phyloP scores from a whole-genome alignment of 805 yeast genomes.

The Starmerella cellae region DNA sequence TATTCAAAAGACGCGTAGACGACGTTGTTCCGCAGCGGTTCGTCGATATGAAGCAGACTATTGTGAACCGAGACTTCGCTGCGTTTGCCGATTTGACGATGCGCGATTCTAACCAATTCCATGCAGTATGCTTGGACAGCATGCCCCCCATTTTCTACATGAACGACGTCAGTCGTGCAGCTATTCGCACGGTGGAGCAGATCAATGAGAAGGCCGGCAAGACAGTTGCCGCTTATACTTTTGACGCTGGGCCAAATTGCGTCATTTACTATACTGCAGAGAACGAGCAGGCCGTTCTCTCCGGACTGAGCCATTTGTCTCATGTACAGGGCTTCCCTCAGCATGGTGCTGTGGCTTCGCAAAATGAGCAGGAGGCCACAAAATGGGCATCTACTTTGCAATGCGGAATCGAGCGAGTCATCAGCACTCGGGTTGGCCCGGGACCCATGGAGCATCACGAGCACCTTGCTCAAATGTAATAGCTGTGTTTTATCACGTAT shows the following conservation, averaged over 20 bases:
- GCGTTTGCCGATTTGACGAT: slow-evolving; percentile 82
- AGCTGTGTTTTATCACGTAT: no score
- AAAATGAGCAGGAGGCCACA: slow-evolving; percentile 1
- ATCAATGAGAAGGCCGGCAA: slow-evolving; percentile 54
- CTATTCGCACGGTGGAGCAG: slow-evolving; percentile 63
- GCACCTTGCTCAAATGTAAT: no score
- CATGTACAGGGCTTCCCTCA: slow-evolving; percentile 51
- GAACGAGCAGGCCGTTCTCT: slow-evolving; percentile 61
- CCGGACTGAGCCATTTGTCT: slow-evolving; percentile 41
- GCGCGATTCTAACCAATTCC: slow-evolving; percentile 95
- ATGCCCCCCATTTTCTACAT: slow-evolving; percentile 90
- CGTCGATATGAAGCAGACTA: slow-evolving; percentile 66
- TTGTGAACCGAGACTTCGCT: slow-evolving; percentile 58
- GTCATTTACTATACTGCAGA: slow-evolving; percentile 76
- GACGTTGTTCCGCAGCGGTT: slow-evolving; percentile 81
- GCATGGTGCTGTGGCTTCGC: slow-evolving; percentile 16
- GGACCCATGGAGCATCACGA: slow-evolving; percentile 55
- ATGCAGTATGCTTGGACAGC: slow-evolving; percentile 93
- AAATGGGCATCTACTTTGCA: slow-evolving; percentile 40
- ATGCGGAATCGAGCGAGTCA: slow-evolving; percentile 69
- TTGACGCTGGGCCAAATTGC: slow-evolving; percentile 98
- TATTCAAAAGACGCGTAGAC: slow-evolving; percentile 65
- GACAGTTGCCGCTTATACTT: slow-evolving; percentile 85
- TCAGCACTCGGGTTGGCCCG: slow-evolving; percentile 72
- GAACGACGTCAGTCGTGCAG: slow-evolving; percentile 77